Evolutionary conservation across 495 filamentous ascomycete genomes (phyloP).

Genomic region (Hypoxylon trugodes): DNA sequence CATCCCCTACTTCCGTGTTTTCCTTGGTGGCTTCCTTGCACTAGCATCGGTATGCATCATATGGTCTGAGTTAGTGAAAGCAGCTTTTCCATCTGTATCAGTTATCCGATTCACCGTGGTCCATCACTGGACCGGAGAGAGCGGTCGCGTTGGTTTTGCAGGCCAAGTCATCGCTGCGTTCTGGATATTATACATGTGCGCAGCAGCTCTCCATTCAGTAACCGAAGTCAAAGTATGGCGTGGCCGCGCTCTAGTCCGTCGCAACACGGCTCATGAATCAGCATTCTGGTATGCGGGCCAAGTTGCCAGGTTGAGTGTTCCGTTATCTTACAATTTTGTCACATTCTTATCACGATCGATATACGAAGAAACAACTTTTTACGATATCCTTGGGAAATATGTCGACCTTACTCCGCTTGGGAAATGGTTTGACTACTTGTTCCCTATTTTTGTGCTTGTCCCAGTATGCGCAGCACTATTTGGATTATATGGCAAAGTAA

Average conservation of each 20-base stretch:
- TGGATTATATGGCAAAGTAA: conserved; percentile 85
- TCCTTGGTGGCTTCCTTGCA: conserved; percentile 70
- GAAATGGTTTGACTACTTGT: conserved; percentile 84
- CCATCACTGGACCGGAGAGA: conserved; percentile 71
- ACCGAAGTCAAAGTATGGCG: conserved; percentile 94
- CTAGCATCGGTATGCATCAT: conserved; percentile 82
- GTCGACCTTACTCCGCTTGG: conserved; percentile 88
- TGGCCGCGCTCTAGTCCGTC: conserved; percentile 85
- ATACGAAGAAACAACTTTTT: conserved; percentile 79
- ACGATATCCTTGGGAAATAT: conserved; percentile 80
- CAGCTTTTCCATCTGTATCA: conserved; percentile 75
- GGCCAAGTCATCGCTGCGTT: conserved; percentile 83
- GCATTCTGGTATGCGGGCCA: conserved; percentile 95
- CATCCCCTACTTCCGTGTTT: conserved; percentile 68
- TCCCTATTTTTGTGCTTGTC: conserved; percentile 84
- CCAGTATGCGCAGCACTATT: conserved; percentile 85
- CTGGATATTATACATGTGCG: conserved; percentile 93
- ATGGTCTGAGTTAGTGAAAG: conserved; percentile 91
- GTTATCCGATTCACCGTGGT: conserved; percentile 86
- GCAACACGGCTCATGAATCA: conserved; percentile 89
- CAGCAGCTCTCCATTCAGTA: conserved; percentile 83
- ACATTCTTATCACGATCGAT: conserved; percentile 78
- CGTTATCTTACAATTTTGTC: conserved; percentile 93
- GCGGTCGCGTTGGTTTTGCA: conserved; percentile 79
- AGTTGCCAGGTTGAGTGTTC: conserved; percentile 88